Base-by-base conservation (phyloP, 2,329 filamentous ascomycete genomes). In the Colletotrichum musae region DNA sequence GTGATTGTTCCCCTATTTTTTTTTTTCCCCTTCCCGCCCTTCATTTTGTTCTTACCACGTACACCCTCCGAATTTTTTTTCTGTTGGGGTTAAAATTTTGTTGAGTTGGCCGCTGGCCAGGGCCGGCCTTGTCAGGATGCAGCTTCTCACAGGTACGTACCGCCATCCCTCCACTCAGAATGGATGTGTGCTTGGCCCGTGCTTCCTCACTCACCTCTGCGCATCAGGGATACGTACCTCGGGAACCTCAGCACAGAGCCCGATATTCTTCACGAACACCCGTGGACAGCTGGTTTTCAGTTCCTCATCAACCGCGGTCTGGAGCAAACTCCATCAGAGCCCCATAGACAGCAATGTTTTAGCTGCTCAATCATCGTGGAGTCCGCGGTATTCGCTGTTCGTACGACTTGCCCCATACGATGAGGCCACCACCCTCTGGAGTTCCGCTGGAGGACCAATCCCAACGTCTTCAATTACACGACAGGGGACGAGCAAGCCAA, bases 11-110 rank as follows among this genome's bases (percentile, higher is more conserved):
- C 24, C 18, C 61, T 54, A 53, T 53, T 53, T 36, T 21, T 60
- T 47, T 50, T 15, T 9, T 7, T 36, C 48, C 39, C 32, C 10
- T 6, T 36, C 32, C 7, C 32, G 32, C 32, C 32, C 32, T 10
- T 36, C 32, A 36, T 36, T 45, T 16, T 39, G 15, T 36, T 43
- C 10, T 21, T 65, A 28, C 48, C 59, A 54, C 59, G 52, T 36
- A 36, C 32, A 36, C 32, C 32, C 32, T 36, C 9, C 59, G 62
- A 67, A 61, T 61, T 70, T 70, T 70, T 70, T 70, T 43, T 36
- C 67, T 70, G 67, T 70, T 70, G 67, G 67, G 52, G 62, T 57
- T 54, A 21, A 7, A 45, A 47, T 45, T 67, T 70, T 70, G 67
- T 70, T 70, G 67, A 61, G 67, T 52, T 60, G 67, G 63, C 41